Evolutionary conservation across 768 basidiomycete species (phyloP).

Genomic region (Amanita polypyramis): DNA sequence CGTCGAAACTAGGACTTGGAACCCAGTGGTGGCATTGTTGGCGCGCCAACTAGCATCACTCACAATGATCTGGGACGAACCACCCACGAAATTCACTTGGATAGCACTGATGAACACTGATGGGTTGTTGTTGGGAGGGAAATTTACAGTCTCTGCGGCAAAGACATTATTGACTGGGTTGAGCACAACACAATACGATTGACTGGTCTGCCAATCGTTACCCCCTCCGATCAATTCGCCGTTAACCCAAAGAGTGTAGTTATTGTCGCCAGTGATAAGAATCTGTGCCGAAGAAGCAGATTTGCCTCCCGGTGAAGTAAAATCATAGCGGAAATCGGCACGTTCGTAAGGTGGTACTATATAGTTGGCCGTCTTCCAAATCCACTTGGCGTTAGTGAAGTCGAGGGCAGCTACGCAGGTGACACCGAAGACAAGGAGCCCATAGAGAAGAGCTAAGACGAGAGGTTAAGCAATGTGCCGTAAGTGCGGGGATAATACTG

Average conservation of each 20-base stretch:
- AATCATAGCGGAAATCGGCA: constrained; percentile 20
- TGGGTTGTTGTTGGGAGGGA: constrained; percentile 10
- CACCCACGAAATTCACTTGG: constrained; percentile 21
- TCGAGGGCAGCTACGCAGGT: neutral
- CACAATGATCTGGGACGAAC: constrained; percentile 18
- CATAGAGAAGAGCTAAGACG: neutral
- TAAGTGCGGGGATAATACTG: too few species aligned
- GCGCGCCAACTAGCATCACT: constrained; percentile 22
- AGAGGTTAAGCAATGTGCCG: neutral
- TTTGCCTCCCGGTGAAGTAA: constrained; percentile 14
- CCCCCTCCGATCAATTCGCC: constrained; percentile 17
- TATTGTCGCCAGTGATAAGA: constrained; percentile 21
- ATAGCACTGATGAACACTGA: constrained; percentile 22
- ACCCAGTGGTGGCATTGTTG: constrained; percentile 16
- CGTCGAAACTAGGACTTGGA: constrained; percentile 20
- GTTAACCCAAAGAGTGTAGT: constrained; percentile 22
- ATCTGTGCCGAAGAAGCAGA: constrained; percentile 20
- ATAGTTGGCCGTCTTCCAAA: constrained; percentile 18
- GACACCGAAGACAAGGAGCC: neutral
- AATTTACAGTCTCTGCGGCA: constrained; percentile 18
- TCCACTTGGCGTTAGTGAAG: constrained; percentile 16
- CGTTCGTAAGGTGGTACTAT: constrained; percentile 14
- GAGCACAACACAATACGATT: constrained; percentile 20
- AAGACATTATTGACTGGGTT: constrained; percentile 20
- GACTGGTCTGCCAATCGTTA: constrained; percentile 11